Base-by-base conservation (phyloP, 768 basidiomycete species). In the Auriscalpium orientale region DNA sequence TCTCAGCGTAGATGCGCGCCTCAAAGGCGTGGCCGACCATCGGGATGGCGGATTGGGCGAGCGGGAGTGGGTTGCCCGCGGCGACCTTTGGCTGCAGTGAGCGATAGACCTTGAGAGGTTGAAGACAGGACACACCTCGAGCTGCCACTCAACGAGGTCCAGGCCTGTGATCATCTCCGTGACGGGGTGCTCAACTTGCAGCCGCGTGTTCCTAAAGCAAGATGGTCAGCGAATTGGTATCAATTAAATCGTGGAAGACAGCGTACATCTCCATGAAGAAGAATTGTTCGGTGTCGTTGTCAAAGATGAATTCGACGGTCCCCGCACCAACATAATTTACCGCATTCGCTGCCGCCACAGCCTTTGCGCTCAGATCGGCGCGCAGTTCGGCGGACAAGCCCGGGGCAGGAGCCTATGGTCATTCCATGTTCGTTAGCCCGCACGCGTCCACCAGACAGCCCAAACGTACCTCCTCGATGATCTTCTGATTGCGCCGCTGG, bases 281-380 rank as follows among this genome's bases (percentile, higher is more conserved):
- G 69, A 95, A 95, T 57, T 82, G 77, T 55, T 81, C 71, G 8
- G 88, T 89, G 67, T 94, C 87, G 59, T 91, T 94, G 68, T 98
- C 94, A 61, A 95, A 92, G 60, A 98, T 95, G 64, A 98, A 97
- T 67, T 98, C 94, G n/a, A 95, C 90, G 0, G 91, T 94, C 4
- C 91, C 91, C 10, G 92, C 92, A 35, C 92, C 92, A 35, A 91
- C 85, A 65, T 98, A 98, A 57, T 85, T 79, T 48, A 98, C 94
- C 4, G 95, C 94, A 66, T 79, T 83, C 6, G 94, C 93, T n/a
- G 95, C 94, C 48, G 89, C 91, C 21, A 95, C 80, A 3, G 95
- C 94, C 70, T 94, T 95, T 37, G 79, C 79, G 49, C 91, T 85
- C 57, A 98, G 72, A 62, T 93, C 87, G 34, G 81, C 83, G 34